Base-by-base conservation (phyloP, 805 yeast species). In the Ogataea methylovora region DNA sequence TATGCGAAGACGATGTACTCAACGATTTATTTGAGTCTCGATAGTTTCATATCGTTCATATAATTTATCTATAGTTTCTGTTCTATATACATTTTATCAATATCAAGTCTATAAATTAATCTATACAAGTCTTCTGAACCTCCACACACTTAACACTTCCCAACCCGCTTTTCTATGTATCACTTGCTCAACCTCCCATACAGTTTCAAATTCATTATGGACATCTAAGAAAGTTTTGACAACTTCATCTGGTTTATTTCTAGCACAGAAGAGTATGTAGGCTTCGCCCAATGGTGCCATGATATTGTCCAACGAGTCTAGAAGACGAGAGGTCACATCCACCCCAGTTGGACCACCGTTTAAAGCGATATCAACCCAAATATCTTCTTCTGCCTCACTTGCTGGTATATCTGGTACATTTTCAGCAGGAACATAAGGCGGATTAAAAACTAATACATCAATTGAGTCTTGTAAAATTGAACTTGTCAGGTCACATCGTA, bases 351-450 rank as follows among this genome's bases (percentile, higher is more conserved):
- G 62, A 0, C 98, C 98, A 0, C 98, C 98, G 19, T 81, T 67
- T 17, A 92, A 67, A 0, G 98, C 98, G 36, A 90, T 58, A 52
- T 90, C 96, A 1, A 92, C 64, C 96, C 97, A 87, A 12, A 65
- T 63, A 21, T 69, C 66, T 14, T 73, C 77, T 8, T 67, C 71
- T 3, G 64, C 66, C 0, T 43, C 45, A 0, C 47, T 29, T 1
- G 38, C 39, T 0, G 92, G 92, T 2, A 71, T 44, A 0, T 42
- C 49, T 0, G 97, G 97, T 0, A 85, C 82, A 0, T 49, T 51
- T 38, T 78, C 87, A 1, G 90, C 84, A 0, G 98, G 98, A 1
- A 92, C 98, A 52, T 92, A 92, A 0, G 98, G 98, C 0, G 98
- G 98, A 50, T 92, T 92, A 59, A 92, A 92, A 1, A 92, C 65